A percentile compares a stretch with the other conserved stretches of the same genome.
These are phyloP conservation scores for Blastomyces percursus DNA, from an alignment of 2,329 filamentous ascomycete genomes.

Conservation along the genomic window DNA sequence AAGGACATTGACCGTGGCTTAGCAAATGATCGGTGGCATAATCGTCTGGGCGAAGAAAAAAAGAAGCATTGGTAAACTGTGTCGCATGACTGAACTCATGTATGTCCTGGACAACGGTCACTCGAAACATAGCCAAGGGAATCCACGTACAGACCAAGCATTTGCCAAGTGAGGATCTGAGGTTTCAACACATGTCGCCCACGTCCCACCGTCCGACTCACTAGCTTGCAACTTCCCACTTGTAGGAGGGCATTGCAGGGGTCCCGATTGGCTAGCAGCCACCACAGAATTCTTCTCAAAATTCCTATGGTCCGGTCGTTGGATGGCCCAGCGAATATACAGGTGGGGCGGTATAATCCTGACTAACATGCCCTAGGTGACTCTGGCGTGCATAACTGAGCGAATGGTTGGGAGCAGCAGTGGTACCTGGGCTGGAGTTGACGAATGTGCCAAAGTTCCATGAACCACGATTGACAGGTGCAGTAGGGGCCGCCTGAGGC, in stretches of 20 bases:
- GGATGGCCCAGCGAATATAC: constrained; percentile 25
- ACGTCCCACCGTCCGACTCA: background rate
- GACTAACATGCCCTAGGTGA: constrained; percentile 1
- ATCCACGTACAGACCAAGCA: background rate
- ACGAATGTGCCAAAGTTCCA: constrained; percentile 31
- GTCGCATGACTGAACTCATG: constrained; percentile 4
- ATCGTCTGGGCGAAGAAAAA: background rate
- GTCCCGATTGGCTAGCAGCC: background rate
- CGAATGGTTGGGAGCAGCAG: constrained; percentile 19
- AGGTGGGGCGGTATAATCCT: constrained; percentile 15
- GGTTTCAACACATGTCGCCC: background rate
- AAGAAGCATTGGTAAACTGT: constrained; percentile 1
- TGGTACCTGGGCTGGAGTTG: constrained; percentile 18
- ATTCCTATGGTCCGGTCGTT: constrained; percentile 18
- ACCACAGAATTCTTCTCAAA: background rate
- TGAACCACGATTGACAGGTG: constrained; percentile 24
- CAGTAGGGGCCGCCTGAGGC: constrained; percentile 20
- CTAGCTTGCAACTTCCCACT: background rate
- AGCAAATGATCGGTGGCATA: background rate
- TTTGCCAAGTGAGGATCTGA: background rate
- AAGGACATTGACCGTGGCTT: background rate
- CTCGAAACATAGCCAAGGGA: constrained; percentile 4
- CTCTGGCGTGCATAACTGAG: constrained; percentile 23
- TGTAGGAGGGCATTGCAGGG: background rate
- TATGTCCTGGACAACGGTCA: background rate